A percentile compares a stretch with the other conserved stretches of the same genome.
Conservation (phyloP, 768 basidiomycete species). For the Auriscalpium vulgare region DNA sequence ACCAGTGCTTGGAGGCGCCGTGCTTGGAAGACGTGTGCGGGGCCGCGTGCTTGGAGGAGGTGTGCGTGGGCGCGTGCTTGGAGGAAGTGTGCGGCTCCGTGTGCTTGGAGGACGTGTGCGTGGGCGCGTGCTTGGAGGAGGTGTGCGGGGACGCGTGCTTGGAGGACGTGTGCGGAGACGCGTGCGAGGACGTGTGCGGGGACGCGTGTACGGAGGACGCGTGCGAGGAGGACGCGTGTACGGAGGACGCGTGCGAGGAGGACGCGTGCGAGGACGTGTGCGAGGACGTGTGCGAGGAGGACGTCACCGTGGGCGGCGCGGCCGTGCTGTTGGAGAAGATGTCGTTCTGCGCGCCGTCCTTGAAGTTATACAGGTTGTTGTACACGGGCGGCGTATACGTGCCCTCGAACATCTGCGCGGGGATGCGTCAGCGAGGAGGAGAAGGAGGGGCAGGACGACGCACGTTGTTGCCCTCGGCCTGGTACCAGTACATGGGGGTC, state of each 20-base stretch:
- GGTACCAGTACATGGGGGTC: conserved; percentile 33
- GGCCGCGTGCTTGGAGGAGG: no score
- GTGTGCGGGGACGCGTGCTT: no score
- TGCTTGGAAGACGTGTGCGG: no score
- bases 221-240: no score
- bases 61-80: no score
- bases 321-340: conserved; percentile 23
- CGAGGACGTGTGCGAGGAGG: background rate
- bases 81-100: no score
- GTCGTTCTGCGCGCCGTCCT: conserved; percentile 36
- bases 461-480: conserved; percentile 32
- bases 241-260: no score
- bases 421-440: background rate
- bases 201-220: no score
- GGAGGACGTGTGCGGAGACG: no score
- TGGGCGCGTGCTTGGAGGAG: no score
- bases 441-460: conserved; percentile 5
- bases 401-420: conserved; percentile 25
- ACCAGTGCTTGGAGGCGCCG: background rate
- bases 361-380: conserved; percentile 30
- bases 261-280: background rate
- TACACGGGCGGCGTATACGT: conserved; percentile 27
- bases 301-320: background rate
- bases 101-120: no score
- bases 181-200: no score